phyloP scores from a whole-genome alignment of 306 rosid genomes.

The Calophaca sinica region DNA sequence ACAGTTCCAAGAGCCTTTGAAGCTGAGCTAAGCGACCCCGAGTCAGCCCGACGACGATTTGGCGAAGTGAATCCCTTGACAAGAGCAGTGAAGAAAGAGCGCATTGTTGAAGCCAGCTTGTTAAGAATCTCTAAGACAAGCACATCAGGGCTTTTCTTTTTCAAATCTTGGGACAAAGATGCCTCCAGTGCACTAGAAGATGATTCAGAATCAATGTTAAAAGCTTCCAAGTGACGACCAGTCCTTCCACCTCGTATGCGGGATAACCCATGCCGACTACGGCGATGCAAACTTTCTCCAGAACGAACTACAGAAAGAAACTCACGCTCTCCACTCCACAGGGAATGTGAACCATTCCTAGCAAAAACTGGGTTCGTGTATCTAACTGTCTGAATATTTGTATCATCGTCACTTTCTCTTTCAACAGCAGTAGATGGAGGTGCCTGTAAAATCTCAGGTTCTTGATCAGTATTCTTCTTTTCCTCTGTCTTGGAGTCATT shows the following conservation, averaged over 20 bases:
- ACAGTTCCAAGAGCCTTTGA: conserved; percentile 95
- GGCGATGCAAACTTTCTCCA: conserved; percentile 93
- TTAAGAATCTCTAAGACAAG: conserved; percentile 79
- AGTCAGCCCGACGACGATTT: conserved; percentile 89
- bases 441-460: conserved; percentile 72
- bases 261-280: conserved; percentile 79
- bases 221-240: conserved; percentile 79
- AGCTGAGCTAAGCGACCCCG: conserved; percentile 81
- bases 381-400: conserved; percentile 78
- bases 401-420: conserved; percentile 96
- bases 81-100: conserved; percentile 89
- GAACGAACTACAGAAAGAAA: conserved; percentile 91
- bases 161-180: conserved; percentile 76
- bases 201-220: conserved; percentile 78
- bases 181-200: conserved; percentile 64
- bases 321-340: conserved; percentile 92
- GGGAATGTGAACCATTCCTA: conserved; percentile 81
- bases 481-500: conserved; percentile 81
- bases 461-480: conserved; percentile 76
- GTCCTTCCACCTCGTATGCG: conserved; percentile 95
- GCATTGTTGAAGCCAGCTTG: conserved; percentile 85
- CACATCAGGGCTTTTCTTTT: conserved; percentile 95
- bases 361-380: conserved; percentile 83
- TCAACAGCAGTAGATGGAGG: conserved; percentile 69
- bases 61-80: conserved; percentile 95